These are phyloP conservation scores for Sequoia sempervirens DNA, from an alignment of 75 land plant genomes.

Conservation along the genomic window DNA sequence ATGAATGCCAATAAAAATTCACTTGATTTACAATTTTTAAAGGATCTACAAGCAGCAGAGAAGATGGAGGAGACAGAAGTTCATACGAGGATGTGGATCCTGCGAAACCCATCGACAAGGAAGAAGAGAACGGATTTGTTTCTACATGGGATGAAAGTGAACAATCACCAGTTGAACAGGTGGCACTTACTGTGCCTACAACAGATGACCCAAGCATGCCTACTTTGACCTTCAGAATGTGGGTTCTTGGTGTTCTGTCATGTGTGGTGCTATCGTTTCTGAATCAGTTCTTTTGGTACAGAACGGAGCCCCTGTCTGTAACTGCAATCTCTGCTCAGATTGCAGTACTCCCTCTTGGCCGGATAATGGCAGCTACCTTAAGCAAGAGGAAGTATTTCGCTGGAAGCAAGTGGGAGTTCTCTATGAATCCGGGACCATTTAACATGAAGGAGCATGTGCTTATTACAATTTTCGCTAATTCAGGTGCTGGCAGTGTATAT, in stretches of 20 bases:
- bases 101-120: neutral
- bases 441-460: constrained; percentile 72
- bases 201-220: constrained; percentile 70
- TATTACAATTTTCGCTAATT: constrained; percentile 61
- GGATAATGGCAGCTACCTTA: constrained; percentile 42
- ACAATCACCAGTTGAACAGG: constrained; percentile 67
- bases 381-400: constrained; percentile 32
- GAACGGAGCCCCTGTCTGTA: constrained; percentile 61
- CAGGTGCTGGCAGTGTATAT: constrained; percentile 50
- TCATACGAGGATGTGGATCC: neutral
- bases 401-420: constrained; percentile 33
- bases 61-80: neutral
- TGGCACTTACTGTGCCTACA: constrained; percentile 67
- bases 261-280: constrained; percentile 63
- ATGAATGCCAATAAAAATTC: neutral
- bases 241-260: constrained; percentile 60
- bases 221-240: constrained; percentile 73
- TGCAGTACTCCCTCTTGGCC: constrained; percentile 61
- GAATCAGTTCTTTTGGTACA: constrained; percentile 77
- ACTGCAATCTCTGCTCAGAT: constrained; percentile 51
- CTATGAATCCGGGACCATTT: constrained; percentile 60
- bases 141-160: neutral
- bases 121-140: neutral
- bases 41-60: neutral
- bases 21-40: neutral